These are phyloP conservation scores for Exophiala alcalophila DNA, from an alignment of 2,329 filamentous ascomycete species.

Conservation along the genomic window DNA sequence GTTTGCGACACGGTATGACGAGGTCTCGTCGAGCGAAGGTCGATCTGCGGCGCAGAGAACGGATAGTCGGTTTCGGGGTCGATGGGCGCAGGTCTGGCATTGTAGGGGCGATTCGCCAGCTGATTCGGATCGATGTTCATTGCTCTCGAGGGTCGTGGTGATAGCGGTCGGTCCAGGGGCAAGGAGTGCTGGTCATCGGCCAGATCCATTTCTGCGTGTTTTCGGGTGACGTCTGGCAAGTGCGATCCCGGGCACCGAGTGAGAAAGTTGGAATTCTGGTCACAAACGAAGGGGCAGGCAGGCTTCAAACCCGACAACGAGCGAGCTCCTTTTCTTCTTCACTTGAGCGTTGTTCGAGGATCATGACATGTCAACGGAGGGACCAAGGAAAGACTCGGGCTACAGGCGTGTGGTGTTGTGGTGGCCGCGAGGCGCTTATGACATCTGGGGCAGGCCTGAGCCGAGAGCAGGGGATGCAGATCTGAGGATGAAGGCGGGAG, in stretches of 20 bases:
- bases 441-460: constrained; percentile 16
- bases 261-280: constrained; percentile 1
- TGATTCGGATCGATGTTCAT: constrained; percentile 26
- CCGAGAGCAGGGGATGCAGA: constrained; percentile 5
- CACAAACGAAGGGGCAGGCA: not conserved
- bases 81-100: constrained; percentile 30
- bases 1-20: constrained; percentile 34
- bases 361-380: constrained; percentile 20
- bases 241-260: constrained; percentile 4
- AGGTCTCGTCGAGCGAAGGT: constrained; percentile 34
- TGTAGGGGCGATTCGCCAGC: constrained; percentile 17
- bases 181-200: constrained; percentile 16
- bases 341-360: not conserved
- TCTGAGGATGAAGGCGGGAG: constrained; percentile 2
- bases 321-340: constrained; percentile 7
- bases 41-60: constrained; percentile 33
- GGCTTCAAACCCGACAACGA: constrained; percentile 8
- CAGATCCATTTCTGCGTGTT: constrained; percentile 25
- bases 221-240: not conserved
- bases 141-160: constrained; percentile 26
- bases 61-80: constrained; percentile 35
- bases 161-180: constrained; percentile 26
- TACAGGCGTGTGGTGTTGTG: constrained; percentile 17
- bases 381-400: constrained; percentile 9
- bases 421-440: constrained; percentile 20